phyloP scores from a whole-genome alignment of 225 moss, liverwort and hornwort species.

The Climacium dendroides region DNA sequence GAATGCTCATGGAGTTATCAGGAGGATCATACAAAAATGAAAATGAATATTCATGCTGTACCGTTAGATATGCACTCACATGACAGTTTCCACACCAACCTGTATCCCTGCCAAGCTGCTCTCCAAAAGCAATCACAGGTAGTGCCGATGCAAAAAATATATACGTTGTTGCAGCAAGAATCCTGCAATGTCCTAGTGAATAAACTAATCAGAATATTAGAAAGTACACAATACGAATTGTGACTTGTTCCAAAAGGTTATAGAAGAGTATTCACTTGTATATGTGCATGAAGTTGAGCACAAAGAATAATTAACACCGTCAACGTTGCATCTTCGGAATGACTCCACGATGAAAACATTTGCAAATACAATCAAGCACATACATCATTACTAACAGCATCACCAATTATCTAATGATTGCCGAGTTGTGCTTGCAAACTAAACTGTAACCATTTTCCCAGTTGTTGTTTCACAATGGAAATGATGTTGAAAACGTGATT shows the following conservation, averaged over 20 bases:
- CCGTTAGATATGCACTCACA: not conserved
- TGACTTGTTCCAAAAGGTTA: not conserved
- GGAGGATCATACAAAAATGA: not conserved
- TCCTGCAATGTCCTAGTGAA: conserved; percentile 1
- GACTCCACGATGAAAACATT: not conserved
- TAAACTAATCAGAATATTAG: not conserved
- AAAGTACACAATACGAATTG: not conserved
- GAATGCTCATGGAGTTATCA: not conserved
- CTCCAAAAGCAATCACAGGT: conserved; percentile 83
- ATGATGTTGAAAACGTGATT: not conserved
- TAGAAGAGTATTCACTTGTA: not conserved
- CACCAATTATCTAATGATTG: not conserved
- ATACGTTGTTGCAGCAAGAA: conserved; percentile 52
- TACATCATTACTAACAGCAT: not conserved
- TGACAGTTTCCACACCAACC: conserved; percentile 15
- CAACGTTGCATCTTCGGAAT: not conserved
- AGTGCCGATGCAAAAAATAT: conserved; percentile 74
- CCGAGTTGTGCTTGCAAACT: not conserved
- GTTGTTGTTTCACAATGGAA: not conserved
- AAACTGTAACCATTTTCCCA: not conserved
- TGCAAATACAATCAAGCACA: not conserved
- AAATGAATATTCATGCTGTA: not conserved
- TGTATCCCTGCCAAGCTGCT: conserved; percentile 72
- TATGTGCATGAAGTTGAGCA: not conserved
- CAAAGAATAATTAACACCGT: not conserved